Evolutionary conservation across 2,329 filamentous ascomycete genomes (phyloP).

Genomic region (Eutypa lata): DNA sequence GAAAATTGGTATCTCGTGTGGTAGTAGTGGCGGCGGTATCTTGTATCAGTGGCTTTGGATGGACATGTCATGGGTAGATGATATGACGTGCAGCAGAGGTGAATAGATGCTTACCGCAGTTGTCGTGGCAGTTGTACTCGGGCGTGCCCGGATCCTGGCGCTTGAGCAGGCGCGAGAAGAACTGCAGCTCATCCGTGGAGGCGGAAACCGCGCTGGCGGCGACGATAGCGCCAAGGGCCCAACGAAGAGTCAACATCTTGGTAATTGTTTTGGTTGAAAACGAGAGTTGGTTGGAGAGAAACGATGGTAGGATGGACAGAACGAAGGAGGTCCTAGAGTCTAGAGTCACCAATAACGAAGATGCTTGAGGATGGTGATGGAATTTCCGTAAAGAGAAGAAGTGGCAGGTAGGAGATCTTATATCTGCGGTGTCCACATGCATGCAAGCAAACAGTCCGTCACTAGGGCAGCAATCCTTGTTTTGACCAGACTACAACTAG

Average conservation of each 20-base stretch:
- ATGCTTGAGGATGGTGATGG: too few species aligned
- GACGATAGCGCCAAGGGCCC: conserved; percentile 8
- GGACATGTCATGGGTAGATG: too few species aligned
- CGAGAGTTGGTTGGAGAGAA: background rate
- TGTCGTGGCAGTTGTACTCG: conserved; percentile 46
- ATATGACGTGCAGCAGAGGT: too few species aligned
- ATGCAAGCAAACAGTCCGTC: too few species aligned
- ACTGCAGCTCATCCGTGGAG: conserved; percentile 15
- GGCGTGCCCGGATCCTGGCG: conserved; percentile 44
- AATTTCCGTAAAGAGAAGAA: too few species aligned
- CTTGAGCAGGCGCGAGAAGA: conserved; percentile 17
- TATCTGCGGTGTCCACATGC: conserved; percentile 7
- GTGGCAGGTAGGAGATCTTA: conserved; percentile 7
- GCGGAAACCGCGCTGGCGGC: conserved; percentile 11
- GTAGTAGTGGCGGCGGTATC: too few species aligned
- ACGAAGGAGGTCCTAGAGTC: too few species aligned
- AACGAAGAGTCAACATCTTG: conserved; percentile 12
- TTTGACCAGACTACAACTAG: too few species aligned
- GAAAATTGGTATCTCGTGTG: too few species aligned
- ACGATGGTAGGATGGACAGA: background rate
- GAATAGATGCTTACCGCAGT: conserved; percentile 51
- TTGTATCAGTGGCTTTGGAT: too few species aligned
- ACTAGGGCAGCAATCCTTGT: too few species aligned
- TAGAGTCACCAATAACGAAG: too few species aligned
- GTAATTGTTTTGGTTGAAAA: background rate